These are phyloP conservation scores for Stephania yunnanensis DNA, from an alignment of 164 flowering plant genomes.

Conservation along the genomic window DNA sequence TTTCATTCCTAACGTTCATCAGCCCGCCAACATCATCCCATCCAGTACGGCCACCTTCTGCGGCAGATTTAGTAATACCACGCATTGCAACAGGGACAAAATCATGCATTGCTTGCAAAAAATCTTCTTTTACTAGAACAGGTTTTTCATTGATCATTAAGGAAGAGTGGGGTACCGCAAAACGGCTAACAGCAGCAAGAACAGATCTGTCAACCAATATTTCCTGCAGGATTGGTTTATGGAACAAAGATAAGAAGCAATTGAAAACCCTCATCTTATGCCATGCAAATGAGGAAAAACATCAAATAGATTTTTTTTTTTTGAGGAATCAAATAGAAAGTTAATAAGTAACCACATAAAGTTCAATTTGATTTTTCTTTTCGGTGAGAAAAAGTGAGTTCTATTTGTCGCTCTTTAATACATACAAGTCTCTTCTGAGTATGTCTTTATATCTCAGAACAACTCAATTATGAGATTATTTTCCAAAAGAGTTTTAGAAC, in stretches of 20 bases:
- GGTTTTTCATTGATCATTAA: constrained; percentile 29
- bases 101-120: constrained; percentile 68
- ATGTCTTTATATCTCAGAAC: not conserved
- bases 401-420: not conserved
- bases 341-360: no score
- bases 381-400: not conserved
- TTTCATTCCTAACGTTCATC: constrained; percentile 53
- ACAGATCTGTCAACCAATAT: constrained; percentile 88
- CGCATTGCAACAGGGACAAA: constrained; percentile 96
- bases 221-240: constrained; percentile 40
- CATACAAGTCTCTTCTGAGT: not conserved
- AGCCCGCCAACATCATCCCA: constrained; percentile 99
- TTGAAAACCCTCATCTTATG: not conserved
- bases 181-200: constrained; percentile 76
- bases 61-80: constrained; percentile 67
- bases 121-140: constrained; percentile 55
- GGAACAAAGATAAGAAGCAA: not conserved
- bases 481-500: not conserved
- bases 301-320: not conserved
- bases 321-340: no score
- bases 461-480: not conserved
- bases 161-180: constrained; percentile 33
- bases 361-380: no score
- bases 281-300: not conserved
- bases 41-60: constrained; percentile 75